Percentiles rank a stretch among this genome's conserved stretches.
Evolutionary conservation across 2,329 filamentous ascomycete species (phyloP).

Genomic region (Sporothrix phasma): DNA sequence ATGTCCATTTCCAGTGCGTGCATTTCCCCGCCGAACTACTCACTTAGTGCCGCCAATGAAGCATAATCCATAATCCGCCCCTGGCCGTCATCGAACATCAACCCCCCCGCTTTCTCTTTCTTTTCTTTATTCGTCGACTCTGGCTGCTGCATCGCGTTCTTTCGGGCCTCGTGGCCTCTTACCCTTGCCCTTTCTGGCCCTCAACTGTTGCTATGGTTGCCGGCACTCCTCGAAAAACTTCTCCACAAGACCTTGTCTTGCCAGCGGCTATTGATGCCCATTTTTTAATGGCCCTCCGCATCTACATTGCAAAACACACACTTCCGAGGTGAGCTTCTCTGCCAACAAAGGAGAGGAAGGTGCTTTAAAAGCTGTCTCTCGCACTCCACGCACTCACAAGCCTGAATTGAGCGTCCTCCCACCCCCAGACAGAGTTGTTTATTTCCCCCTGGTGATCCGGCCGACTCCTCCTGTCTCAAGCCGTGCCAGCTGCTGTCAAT

Average conservation of each 20-base stretch:
- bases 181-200: neutral
- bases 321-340: neutral
- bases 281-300: neutral
- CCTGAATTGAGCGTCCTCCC: neutral
- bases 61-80: neutral
- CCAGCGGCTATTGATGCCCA: neutral
- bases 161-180: neutral
- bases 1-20: neutral
- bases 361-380: neutral
- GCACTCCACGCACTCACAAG: neutral
- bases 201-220: neutral
- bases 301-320: neutral
- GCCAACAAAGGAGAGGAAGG: neutral
- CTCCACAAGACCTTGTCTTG: neutral
- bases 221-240: neutral
- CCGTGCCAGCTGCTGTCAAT: constrained; percentile 6
- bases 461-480: neutral
- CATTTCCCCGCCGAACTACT: neutral
- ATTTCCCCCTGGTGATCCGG: neutral
- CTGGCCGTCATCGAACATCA: neutral
- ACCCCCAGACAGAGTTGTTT: neutral
- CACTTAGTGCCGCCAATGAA: neutral
- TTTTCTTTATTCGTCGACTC: neutral
- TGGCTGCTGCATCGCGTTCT: neutral
- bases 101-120: neutral